A percentile compares a stretch with the other conserved stretches of the same genome.
phyloP scores from a whole-genome alignment of 805 yeast species.

The Grigorovia humatica region DNA sequence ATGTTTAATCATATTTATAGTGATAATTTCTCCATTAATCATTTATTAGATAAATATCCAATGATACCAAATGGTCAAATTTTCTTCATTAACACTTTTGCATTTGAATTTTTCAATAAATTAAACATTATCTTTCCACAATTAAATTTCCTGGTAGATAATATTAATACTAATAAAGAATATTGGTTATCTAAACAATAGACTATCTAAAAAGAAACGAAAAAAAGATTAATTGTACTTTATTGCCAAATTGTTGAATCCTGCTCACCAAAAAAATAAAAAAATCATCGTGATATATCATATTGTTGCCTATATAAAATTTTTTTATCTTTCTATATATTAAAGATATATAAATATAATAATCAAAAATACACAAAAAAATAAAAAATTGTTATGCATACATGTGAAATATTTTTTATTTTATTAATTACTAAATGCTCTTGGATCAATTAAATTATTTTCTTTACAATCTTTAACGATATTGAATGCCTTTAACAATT shows the following conservation, averaged over 20 bases:
- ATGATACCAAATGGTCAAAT: constrained; percentile 60
- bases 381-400: too few species aligned
- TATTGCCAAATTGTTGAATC: neutral
- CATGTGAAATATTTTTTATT: too few species aligned
- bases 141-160: constrained; percentile 44
- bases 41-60: constrained; percentile 39
- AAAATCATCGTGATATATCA: too few species aligned
- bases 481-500: constrained; percentile 83
- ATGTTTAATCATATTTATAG: constrained; percentile 3
- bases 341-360: too few species aligned
- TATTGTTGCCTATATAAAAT: too few species aligned
- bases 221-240: too few species aligned
- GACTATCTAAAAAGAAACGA: neutral
- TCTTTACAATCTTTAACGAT: constrained; percentile 56
- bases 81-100: constrained; percentile 76
- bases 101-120: constrained; percentile 61
- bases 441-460: constrained; percentile 26
- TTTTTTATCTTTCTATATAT: too few species aligned
- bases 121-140: constrained; percentile 54
- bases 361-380: too few species aligned
- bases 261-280: too few species aligned
- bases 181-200: constrained; percentile 38
- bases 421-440: neutral
- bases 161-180: constrained; percentile 41
- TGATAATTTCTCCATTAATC: constrained; percentile 16